Evolutionary conservation across 192 early-diverging fungal genomes (phyloP), one percentile per base, ranked within the genome.

Genomic region (Coemansia sp.): DNA sequence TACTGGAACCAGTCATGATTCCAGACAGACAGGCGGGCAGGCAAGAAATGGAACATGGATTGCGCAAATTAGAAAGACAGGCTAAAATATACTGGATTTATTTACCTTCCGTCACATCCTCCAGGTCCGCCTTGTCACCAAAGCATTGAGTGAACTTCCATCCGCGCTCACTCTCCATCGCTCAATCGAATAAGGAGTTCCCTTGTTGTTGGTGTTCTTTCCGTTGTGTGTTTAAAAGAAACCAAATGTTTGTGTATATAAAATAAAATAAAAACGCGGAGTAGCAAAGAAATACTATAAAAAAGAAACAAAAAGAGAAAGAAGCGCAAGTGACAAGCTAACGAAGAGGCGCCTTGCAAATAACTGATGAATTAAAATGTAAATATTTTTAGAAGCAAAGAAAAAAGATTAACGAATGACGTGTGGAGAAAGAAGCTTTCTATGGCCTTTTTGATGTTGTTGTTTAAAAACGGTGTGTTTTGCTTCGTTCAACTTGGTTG

Each of bases 141-240:
- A 99, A 99, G 84, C 96, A 99, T 84, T 99, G 96, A 40, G 95
- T 94, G 79, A 99, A 99, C 75, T 94, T 92, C 92, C 92, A 94
- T 34, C 81, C 84, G 59, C 71, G 74, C 71, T 82, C 74, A 63
- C 74, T 75, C 65, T 82, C 79, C 79, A 82, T 82, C 58, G 64
- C 25, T 66, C 34, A 59, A 59, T 43, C 39, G 35, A 45, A 28
- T n/a, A 63, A 63, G 46, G 29, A 25, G 16, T 56, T 49, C 23
- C 46, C 46, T 49, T 25, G 46, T 49, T 49, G 46, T 2, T 43
- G 18, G 13, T 43, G 40, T 13, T 43, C 3, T 49, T 25, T 21
- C 35, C 12, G 35, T 37, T 37, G 35, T 8, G 4, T 49, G 46
- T 13, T 25, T 21, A 16, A 43, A 43, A 18, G 1, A 18, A 4